A percentile compares a stretch with the other conserved stretches of the same genome.
Evolutionary conservation across 352 stramenopile genomes (phyloP).

Genomic region (Phytophthora pseudosyringae): DNA sequence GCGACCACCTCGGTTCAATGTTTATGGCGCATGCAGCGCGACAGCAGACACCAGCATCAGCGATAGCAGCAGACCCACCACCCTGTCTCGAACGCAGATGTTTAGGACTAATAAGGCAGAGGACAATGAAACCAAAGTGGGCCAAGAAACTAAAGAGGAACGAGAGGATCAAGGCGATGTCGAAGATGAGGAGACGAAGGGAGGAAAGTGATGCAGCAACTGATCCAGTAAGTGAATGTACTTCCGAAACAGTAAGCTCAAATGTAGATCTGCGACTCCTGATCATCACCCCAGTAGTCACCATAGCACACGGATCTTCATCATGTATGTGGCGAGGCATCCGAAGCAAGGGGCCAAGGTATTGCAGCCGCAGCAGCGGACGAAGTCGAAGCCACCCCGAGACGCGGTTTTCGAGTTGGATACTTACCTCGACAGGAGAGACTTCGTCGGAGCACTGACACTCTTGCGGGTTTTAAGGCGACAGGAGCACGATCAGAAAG

Average conservation of each 20-base stretch:
- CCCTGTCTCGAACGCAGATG: conserved; percentile 10
- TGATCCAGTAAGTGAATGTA: background rate
- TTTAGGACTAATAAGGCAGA: background rate
- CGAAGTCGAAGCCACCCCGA: conserved; percentile 1
- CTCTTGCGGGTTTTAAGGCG: conserved; percentile 38
- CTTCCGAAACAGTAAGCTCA: conserved; percentile 9
- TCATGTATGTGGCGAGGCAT: conserved; percentile 33
- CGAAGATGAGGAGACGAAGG: conserved; percentile 34
- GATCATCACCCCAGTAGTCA: conserved; percentile 9
- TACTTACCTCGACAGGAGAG: conserved; percentile 47
- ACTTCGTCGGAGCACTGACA: conserved; percentile 56
- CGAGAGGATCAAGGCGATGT: conserved; percentile 5
- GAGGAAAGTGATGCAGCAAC: conserved; percentile 11
- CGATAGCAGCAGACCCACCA: conserved; percentile 4
- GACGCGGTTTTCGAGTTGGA: conserved; percentile 45
- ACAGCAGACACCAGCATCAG: background rate
- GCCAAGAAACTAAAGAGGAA: conserved; percentile 5
- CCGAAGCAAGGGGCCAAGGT: background rate
- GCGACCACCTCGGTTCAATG: conserved; percentile 21
- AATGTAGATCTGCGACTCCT: conserved; percentile 29
- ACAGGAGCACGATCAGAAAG: conserved; percentile 26
- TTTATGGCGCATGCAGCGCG: conserved; percentile 17
- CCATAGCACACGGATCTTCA: background rate
- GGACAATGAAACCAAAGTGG: background rate
- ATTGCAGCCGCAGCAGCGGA: conserved; percentile 2